These are phyloP conservation scores for Andrographis paniculata DNA, from an alignment of 305 asterid species.

Conservation along the genomic window DNA sequence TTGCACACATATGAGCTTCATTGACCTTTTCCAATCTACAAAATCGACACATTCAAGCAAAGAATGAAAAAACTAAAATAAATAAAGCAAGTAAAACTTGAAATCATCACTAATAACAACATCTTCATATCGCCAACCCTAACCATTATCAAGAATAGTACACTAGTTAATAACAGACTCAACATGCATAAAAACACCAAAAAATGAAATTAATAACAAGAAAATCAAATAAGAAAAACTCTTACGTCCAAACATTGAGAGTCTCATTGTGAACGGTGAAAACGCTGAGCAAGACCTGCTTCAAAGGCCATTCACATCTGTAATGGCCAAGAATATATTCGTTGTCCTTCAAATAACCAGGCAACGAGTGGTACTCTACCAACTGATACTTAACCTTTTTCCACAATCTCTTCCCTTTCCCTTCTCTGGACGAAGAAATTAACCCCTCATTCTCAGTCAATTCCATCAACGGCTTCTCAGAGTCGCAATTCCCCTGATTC, in stretches of 20 bases:
- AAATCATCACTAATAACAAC: too few relatives aligned
- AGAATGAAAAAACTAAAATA: too few relatives aligned
- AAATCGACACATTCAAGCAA: too few relatives aligned
- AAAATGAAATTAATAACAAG: neutral
- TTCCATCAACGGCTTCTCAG: constrained; percentile 20
- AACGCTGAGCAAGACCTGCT: constrained; percentile 66
- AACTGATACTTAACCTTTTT: constrained; percentile 87
- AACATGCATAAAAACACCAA: neutral
- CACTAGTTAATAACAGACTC: neutral
- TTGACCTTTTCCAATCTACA: too few relatives aligned
- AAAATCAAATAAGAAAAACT: constrained; percentile 10
- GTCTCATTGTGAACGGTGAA: constrained; percentile 93
- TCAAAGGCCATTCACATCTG: constrained; percentile 92
- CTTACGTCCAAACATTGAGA: constrained; percentile 98
- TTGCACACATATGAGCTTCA: too few relatives aligned
- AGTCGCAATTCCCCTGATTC: constrained; percentile 24
- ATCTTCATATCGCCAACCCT: too few relatives aligned
- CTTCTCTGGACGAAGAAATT: constrained; percentile 24
- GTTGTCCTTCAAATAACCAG: constrained; percentile 87
- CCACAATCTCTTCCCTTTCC: constrained; percentile 77
- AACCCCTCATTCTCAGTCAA: constrained; percentile 28
- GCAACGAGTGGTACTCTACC: constrained; percentile 91
- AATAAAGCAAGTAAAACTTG: too few relatives aligned
- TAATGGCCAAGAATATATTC: constrained; percentile 76
- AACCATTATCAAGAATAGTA: neutral